Evolutionary conservation across 805 yeast species (phyloP).

Genomic region (Jamesozyma piceae): DNA sequence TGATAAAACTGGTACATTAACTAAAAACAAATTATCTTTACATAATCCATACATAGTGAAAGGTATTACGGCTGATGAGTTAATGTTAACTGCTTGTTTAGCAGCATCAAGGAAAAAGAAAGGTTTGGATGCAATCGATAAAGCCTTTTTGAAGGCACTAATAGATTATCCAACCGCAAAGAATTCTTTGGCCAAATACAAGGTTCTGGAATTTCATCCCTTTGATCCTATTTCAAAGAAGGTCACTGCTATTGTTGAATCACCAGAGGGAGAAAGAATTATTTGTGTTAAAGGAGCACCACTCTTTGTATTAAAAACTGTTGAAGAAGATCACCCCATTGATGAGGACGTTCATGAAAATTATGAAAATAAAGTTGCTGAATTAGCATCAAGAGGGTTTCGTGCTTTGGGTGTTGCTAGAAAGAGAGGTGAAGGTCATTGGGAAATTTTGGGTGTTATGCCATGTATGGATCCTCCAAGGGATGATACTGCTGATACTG

Average conservation of each 20-base stretch:
- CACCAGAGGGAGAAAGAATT: constrained; percentile 91
- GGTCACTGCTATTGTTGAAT: constrained; percentile 89
- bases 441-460: constrained; percentile 97
- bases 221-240: constrained; percentile 97
- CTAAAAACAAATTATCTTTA: constrained; percentile 90
- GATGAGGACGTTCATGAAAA: constrained; percentile 89
- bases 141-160: constrained; percentile 90
- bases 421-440: constrained; percentile 96
- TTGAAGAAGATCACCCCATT: constrained; percentile 92
- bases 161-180: constrained; percentile 84
- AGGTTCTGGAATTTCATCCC: constrained; percentile 91
- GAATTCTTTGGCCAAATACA: constrained; percentile 85
- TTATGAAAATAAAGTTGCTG: constrained; percentile 95
- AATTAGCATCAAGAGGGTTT: constrained; percentile 96
- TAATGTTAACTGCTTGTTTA: constrained; percentile 94
- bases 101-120: constrained; percentile 97
- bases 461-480: constrained; percentile 98
- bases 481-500: constrained; percentile 94
- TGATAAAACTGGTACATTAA: constrained; percentile 95
- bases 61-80: constrained; percentile 92
- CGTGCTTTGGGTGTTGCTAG: constrained; percentile 98
- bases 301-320: constrained; percentile 90
- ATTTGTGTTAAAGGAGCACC: constrained; percentile 98
- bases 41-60: constrained; percentile 97
- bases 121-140: constrained; percentile 96